phyloP scores from a whole-genome alignment of 2,329 filamentous ascomycete species.

The Aureobasidium sp. region DNA sequence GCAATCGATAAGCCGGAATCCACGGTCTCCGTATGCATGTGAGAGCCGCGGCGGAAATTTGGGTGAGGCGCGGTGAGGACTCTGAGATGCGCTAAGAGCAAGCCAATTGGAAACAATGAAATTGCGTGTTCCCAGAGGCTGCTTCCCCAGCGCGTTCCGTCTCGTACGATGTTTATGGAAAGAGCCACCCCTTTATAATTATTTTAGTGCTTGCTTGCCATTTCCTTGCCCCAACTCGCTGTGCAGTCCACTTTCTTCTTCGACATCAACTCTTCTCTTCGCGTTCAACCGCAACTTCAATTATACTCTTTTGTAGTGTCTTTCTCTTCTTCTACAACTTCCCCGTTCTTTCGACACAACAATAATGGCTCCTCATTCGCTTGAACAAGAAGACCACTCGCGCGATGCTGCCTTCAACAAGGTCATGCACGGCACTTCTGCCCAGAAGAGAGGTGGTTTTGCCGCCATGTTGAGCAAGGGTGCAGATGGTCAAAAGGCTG shows the following conservation, averaged over 20 bases:
- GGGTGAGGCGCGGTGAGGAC: slow-evolving; percentile 8
- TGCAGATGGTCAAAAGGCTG: slow-evolving; percentile 66
- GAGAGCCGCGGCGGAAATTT: slow-evolving; percentile 5
- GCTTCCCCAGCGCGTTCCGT: neutral
- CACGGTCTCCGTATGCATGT: neutral
- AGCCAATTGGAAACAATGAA: slow-evolving; percentile 11
- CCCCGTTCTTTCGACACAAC: neutral
- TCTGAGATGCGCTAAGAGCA: neutral
- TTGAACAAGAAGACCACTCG: slow-evolving; percentile 36
- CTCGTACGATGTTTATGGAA: slow-evolving; percentile 13
- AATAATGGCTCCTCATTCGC: slow-evolving; percentile 24
- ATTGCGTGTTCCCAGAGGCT: slow-evolving; percentile 1
- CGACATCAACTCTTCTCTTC: slow-evolving; percentile 13
- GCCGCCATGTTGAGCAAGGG: slow-evolving; percentile 83
- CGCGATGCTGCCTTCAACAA: slow-evolving; percentile 69
- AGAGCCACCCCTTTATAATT: slow-evolving; percentile 14
- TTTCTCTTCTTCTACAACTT: neutral
- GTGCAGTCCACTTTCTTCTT: neutral
- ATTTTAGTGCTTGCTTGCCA: slow-evolving; percentile 8
- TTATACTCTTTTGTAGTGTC: slow-evolving; percentile 10
- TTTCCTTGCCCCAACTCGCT: neutral
- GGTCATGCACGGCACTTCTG: slow-evolving; percentile 68
- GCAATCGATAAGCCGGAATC: neutral
- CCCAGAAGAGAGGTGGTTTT: slow-evolving; percentile 72
- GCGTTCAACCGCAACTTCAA: slow-evolving; percentile 11